These are phyloP conservation scores for Teratosphaeria nubilosa DNA, from an alignment of 2,329 filamentous ascomycete species.

Conservation along the genomic window DNA sequence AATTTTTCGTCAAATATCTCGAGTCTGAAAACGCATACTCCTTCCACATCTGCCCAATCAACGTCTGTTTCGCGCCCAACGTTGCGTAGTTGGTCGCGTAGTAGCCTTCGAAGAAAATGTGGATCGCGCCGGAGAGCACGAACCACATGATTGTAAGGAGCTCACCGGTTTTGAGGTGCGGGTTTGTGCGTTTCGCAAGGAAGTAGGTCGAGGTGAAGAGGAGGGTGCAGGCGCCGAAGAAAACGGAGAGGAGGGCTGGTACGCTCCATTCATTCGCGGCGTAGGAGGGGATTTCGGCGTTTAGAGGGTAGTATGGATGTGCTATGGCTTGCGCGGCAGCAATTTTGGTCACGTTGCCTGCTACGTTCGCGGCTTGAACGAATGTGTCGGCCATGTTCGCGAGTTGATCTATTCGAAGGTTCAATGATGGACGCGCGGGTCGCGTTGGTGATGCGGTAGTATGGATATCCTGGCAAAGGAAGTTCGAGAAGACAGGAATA, in stretches of 20 bases:
- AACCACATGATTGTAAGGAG: constrained; percentile 62
- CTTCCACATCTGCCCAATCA: constrained; percentile 85
- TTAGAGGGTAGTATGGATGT: constrained; percentile 64
- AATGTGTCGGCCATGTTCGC: constrained; percentile 2
- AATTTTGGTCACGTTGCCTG: constrained; percentile 5
- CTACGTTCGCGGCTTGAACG: not conserved
- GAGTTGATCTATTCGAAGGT: not conserved
- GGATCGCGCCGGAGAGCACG: constrained; percentile 59
- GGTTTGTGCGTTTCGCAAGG: constrained; percentile 43
- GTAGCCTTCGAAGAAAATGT: constrained; percentile 79
- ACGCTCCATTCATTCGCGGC: constrained; percentile 55
- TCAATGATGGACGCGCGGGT: not conserved
- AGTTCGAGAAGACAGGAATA: not conserved
- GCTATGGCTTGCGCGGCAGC: not conserved
- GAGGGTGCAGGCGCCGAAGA: constrained; percentile 45
- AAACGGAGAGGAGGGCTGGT: constrained; percentile 48
- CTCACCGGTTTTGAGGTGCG: constrained; percentile 45
- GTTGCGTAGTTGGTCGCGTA: constrained; percentile 60
- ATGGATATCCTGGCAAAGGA: not conserved
- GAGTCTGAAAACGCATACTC: constrained; percentile 84
- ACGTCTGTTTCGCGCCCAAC: constrained; percentile 57
- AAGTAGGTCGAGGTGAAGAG: constrained; percentile 50
- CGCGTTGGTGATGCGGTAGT: not conserved
- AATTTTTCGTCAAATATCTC: constrained; percentile 69
- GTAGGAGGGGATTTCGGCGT: constrained; percentile 53